phyloP scores from a whole-genome alignment of 2,329 filamentous ascomycete species.

The Intubia oerlemansii region DNA sequence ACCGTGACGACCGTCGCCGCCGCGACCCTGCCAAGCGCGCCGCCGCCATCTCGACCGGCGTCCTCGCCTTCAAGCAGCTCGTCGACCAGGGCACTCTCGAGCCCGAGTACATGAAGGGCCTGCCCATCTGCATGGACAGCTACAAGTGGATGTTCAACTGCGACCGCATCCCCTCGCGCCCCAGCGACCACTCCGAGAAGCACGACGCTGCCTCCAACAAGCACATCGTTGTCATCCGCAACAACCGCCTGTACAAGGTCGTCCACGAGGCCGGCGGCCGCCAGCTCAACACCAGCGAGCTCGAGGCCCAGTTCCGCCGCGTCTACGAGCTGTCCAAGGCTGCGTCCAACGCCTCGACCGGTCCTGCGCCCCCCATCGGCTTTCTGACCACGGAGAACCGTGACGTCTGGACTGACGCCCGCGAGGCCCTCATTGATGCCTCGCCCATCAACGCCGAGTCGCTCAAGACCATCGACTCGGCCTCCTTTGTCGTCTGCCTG shows the following conservation, averaged over 20 bases:
- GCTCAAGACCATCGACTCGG: constrained; percentile 65
- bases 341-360: constrained; percentile 17
- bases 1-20: constrained; percentile 76
- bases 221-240: constrained; percentile 76
- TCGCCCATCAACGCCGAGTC: constrained; percentile 58
- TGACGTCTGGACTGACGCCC: constrained; percentile 77
- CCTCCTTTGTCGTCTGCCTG: constrained; percentile 80
- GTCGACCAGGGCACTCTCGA: constrained; percentile 69
- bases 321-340: constrained; percentile 51
- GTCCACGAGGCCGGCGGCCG: constrained; percentile 59
- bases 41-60: constrained; percentile 68
- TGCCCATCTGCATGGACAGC: constrained; percentile 94
- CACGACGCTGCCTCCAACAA: constrained; percentile 49
- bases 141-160: constrained; percentile 99
- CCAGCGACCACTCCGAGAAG: constrained; percentile 67
- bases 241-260: constrained; percentile 96
- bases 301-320: constrained; percentile 72
- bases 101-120: constrained; percentile 96
- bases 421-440: constrained; percentile 53
- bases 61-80: constrained; percentile 83
- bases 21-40: constrained; percentile 82
- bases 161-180: constrained; percentile 63
- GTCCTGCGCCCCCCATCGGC: constrained; percentile 50
- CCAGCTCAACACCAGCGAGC: constrained; percentile 71
- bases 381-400: constrained; percentile 80